phyloP scores from a whole-genome alignment of 2,329 filamentous ascomycete genomes.

The Sarocladium oryzae region DNA sequence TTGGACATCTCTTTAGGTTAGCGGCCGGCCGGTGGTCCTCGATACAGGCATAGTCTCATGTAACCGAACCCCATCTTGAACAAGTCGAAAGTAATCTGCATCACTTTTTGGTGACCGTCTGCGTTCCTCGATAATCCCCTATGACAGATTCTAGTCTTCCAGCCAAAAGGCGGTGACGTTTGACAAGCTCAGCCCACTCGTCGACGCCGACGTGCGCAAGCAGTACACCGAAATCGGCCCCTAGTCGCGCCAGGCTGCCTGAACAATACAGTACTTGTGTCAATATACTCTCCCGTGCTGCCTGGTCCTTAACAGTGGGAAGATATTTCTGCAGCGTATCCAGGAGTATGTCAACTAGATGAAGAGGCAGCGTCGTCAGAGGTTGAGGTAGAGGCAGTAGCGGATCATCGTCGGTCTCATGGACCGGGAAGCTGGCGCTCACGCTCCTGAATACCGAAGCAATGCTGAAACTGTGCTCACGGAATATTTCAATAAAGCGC shows the following conservation, averaged over 20 bases:
- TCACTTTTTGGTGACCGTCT: constrained; percentile 6
- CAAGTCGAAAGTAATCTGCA: too few species aligned
- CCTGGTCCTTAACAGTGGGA: constrained; percentile 72
- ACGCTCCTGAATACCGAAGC: constrained; percentile 92
- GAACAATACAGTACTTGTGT: constrained; percentile 94
- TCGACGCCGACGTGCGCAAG: constrained; percentile 54
- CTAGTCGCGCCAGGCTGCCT: constrained; percentile 79
- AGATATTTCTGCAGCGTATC: constrained; percentile 71
- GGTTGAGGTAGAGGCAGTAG: constrained; percentile 65
- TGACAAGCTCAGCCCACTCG: constrained; percentile 86
- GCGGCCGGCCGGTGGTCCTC: neutral
- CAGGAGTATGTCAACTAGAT: constrained; percentile 74
- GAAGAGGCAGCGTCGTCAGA: constrained; percentile 75
- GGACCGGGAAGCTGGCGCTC: constrained; percentile 34
- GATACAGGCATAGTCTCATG: constrained; percentile 7
- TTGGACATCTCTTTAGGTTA: neutral
- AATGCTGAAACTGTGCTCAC: constrained; percentile 94
- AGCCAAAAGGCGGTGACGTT: constrained; percentile 78
- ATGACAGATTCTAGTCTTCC: constrained; percentile 68
- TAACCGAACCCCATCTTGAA: too few species aligned
- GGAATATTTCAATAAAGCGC: constrained; percentile 93
- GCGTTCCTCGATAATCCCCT: constrained; percentile 36
- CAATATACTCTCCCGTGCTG: constrained; percentile 76
- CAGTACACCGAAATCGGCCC: constrained; percentile 88
- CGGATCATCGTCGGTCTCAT: constrained; percentile 21